Evolutionary conservation across 2,329 filamentous ascomycete species (phyloP), one percentile per base, ranked within the genome.

Genomic region (Fusarium goolgardi): DNA sequence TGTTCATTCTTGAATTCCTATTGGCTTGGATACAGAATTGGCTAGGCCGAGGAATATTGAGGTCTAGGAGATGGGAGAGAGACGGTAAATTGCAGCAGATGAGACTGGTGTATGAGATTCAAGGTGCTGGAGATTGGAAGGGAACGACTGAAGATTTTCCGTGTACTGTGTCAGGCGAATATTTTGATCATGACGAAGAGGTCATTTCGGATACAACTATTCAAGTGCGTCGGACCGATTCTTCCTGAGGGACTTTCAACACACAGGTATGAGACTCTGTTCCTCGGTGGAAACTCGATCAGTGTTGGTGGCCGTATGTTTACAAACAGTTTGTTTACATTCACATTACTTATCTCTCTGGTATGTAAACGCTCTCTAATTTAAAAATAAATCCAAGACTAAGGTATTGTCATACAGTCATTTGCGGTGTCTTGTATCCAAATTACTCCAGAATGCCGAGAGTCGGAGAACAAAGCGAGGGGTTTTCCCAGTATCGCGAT

Each of bases 321-420:
- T 45, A 10, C 12, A 20, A 18, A 31, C 0, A 2, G 27, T 21
- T 11, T 31, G 10, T 27, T 31, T 45, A 7, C 25, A 10, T 20
- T 31, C 2, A 0, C 10, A 10, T 31, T 21, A 2, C 2, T 5
- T 20, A 5, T 8, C 18, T 3, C 6, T 3, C 15, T 39, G 47
- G 9, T 39, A 50, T 50, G 47, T 3, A 39, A 7, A 11, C 2
- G 4, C 9, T 39, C 3, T 2, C 1, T 18, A 12, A 29, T 50
- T 27, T 50, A 11, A 20, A 16, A 18, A 25, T 16, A n/a, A 25
- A 27, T 9, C 6, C 2, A 20, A 13, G 25, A 50, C 23, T 35
- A 39, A 37, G 46, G 13, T 50, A 50, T 50, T 50, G 46, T 50
- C 46, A 27, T 50, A 50, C 37, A 37, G 46, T 50, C 46, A 27